phyloP scores from a whole-genome alignment of 2,329 filamentous ascomycete species.

The Blastomyces emzantsi region DNA sequence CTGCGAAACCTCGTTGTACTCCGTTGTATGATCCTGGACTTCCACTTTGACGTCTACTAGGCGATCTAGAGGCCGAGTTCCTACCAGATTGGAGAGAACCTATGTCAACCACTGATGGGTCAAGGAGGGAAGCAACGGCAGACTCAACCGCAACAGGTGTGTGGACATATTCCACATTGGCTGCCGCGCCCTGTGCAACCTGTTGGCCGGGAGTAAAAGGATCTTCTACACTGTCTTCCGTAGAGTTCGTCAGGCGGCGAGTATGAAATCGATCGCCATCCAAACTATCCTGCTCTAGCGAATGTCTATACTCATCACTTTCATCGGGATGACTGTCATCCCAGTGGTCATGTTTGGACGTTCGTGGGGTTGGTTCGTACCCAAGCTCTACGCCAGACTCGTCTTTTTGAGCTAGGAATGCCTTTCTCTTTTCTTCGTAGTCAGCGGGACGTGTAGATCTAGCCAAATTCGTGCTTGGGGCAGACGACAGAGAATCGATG shows the following conservation, averaged over 20 bases:
- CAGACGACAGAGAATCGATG: constrained; percentile 49
- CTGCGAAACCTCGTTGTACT: constrained; percentile 18
- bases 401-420: constrained; percentile 40
- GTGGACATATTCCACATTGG: constrained; percentile 69
- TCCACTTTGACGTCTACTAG: constrained; percentile 30
- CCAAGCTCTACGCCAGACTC: constrained; percentile 30
- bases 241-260: constrained; percentile 41
- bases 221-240: constrained; percentile 48
- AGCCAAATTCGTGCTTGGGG: constrained; percentile 49
- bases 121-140: constrained; percentile 80
- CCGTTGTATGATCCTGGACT: constrained; percentile 22
- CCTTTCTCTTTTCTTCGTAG: constrained; percentile 43
- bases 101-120: constrained; percentile 65
- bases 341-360: constrained; percentile 19
- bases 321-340: constrained; percentile 22
- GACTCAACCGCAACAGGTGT: constrained; percentile 70
- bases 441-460: constrained; percentile 47
- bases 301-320: constrained; percentile 13
- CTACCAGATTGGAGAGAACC: constrained; percentile 45
- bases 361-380: constrained; percentile 29
- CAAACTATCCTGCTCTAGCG: constrained; percentile 23
- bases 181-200: constrained; percentile 58
- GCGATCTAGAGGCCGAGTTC: constrained; percentile 37
- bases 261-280: constrained; percentile 47
- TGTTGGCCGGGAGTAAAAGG: constrained; percentile 57